Base-by-base conservation (phyloP, 2,329 filamentous ascomycete species). In the Colletotrichum sp. region DNA sequence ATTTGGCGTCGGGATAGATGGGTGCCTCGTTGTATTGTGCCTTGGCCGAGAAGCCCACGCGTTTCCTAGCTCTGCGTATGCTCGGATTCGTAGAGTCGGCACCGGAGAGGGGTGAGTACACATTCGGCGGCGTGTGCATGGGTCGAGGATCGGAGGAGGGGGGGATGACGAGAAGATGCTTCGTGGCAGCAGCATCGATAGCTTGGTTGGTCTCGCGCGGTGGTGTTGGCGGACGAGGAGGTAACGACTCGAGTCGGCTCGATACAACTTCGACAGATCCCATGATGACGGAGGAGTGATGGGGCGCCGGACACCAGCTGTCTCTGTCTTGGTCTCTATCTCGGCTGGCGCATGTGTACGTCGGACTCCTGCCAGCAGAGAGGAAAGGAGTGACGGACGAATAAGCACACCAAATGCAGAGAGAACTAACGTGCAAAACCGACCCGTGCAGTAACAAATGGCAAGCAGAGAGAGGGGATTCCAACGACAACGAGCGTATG, bases 191-290 rank as follows among this genome's bases (percentile, higher is more conserved):
- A 34, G 81, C 79, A 66, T 85, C 84, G 73, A 80, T 71, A 55
- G 87, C 86, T 79, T 82, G 82, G 34, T 82, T 84, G 43, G 88
- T 85, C 81, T 91, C 91, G 79, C 89, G 89, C n/a, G 92, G 92
- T 63, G 93, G 92, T 39, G 92, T 94, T n/a, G 93, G 92, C 30
- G 92, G 92, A 83, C 92, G 89, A 76, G 90, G 83, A 77, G 88
- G 86, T 70, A 92, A 85, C 73, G 87, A 86, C 77, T 91, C 89
- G 79, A 92, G 85, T 80, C 87, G 82, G 79, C 80, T 85, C 77
- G 85, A 82, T 76, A 83, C 79, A 70, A 82, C 81, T 76, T 82
- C 79, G 78, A 82, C 80, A 76, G 85, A 82, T 82, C 84, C 84
- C 86, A 88, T 88, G 81, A 78, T 82, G 83, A 75, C 79, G 77